phyloP scores from a whole-genome alignment of 2,329 filamentous ascomycete genomes.

The Ophiostoma piceae region DNA sequence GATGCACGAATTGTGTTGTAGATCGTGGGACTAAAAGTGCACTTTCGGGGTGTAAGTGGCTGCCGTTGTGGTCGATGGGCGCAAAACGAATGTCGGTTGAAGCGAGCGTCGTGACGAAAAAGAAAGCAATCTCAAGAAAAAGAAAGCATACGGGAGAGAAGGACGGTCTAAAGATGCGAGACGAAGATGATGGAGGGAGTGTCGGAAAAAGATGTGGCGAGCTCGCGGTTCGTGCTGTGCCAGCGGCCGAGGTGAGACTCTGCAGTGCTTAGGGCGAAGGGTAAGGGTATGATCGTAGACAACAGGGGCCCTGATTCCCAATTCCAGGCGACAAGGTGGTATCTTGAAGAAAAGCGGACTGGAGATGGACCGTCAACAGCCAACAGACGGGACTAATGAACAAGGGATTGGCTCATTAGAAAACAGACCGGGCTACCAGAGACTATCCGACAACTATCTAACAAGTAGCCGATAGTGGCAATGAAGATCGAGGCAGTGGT shows the following conservation, averaged over 20 bases:
- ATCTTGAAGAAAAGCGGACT: neutral
- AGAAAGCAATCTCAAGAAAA: neutral
- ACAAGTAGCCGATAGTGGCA: neutral
- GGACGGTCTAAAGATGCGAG: neutral
- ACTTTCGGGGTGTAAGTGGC: conserved; percentile 2
- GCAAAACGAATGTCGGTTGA: neutral
- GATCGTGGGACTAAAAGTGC: neutral
- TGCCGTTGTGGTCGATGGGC: neutral
- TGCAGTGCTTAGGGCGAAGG: neutral
- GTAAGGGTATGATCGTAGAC: neutral
- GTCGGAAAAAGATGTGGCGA: neutral
- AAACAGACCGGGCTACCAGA: neutral
- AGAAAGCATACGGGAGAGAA: neutral
- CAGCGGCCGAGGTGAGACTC: neutral
- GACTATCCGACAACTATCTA: neutral
- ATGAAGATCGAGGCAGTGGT: neutral
- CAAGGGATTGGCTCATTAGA: neutral
- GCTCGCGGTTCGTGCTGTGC: conserved; percentile 8
- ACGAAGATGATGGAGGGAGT: neutral
- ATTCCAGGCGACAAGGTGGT: neutral
- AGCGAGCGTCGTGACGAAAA: neutral
- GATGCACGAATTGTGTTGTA: neutral
- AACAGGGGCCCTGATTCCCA: neutral
- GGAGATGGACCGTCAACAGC: neutral
- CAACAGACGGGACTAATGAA: neutral